Percentiles rank a stretch among this genome's conserved stretches.
Evolutionary conservation across 2,329 filamentous ascomycete genomes (phyloP).

Genomic region (Fusarium sp.): DNA sequence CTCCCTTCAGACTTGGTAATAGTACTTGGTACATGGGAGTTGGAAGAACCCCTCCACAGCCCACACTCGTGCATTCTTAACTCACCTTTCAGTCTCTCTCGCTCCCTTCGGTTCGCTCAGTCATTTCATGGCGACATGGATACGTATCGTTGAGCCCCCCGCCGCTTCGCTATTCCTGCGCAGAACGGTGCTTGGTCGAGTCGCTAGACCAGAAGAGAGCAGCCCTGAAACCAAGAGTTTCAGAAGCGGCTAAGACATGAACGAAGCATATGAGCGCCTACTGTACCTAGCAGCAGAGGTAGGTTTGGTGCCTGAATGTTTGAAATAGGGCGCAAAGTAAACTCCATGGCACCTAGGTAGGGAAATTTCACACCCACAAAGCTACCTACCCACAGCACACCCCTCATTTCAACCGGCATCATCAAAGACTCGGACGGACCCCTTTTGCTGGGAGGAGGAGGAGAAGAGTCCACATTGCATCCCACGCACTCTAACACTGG

Average conservation of each 20-base stretch:
- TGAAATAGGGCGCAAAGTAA: slow-evolving; percentile 29
- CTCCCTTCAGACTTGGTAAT: slow-evolving; percentile 27
- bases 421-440: slow-evolving; percentile 31
- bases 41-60: slow-evolving; percentile 30
- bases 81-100: slow-evolving; percentile 36
- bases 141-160: slow-evolving; percentile 6
- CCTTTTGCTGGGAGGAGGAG: slow-evolving; percentile 31
- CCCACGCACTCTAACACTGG: slow-evolving; percentile 38
- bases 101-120: slow-evolving; percentile 8
- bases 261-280: neutral
- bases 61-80: slow-evolving; percentile 31
- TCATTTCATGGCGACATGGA: slow-evolving; percentile 16
- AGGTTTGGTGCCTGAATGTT: slow-evolving; percentile 31
- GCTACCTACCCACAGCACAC: slow-evolving; percentile 30
- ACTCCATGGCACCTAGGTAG: slow-evolving; percentile 14
- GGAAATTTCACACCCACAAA: slow-evolving; percentile 19
- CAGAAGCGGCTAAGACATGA: slow-evolving; percentile 11
- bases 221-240: slow-evolving; percentile 30
- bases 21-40: slow-evolving; percentile 18
- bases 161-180: neutral
- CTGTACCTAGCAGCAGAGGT: slow-evolving; percentile 7
- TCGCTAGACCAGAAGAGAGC: slow-evolving; percentile 14
- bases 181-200: neutral
- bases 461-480: slow-evolving; percentile 35
- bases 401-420: slow-evolving; percentile 38